Evolutionary conservation across 2,329 filamentous ascomycete species (phyloP), one percentile per base, ranked within the genome.

Genomic region (Tolypocladium cylindrosporum): DNA sequence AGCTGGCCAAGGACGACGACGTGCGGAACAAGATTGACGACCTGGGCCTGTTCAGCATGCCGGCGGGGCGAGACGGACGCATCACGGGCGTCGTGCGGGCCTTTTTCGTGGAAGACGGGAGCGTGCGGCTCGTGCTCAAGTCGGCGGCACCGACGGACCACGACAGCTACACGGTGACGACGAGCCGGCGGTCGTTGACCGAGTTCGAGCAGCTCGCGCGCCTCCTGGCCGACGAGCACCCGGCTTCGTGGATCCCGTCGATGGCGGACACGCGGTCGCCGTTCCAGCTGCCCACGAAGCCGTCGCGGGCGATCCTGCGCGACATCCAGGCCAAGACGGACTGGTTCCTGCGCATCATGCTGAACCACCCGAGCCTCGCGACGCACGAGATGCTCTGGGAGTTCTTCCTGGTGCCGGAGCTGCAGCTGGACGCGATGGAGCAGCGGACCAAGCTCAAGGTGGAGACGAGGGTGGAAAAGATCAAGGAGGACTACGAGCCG

Each of bases 351-450:
- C 90, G 90, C 63, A 90, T 91, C 21, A 81, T 99, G 62, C 80
- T 99, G 34, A 80, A 84, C 10, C 94, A 99, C 68, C 89, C 93
- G 4, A 97, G 94, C 0, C 97, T 99, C 69, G 84, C 91, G 0
- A 96, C 90, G 0, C 95, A 99, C 68, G 94, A 99, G 75, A 91
- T 97, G 70, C 81, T 99, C 2, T 99, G 94, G 95, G 94, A 99
- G 67, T 99, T 99, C 74, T 96, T 99, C 73, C 81, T 99, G 0
- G 92, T 99, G 14, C 94, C 94, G 1, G 94, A 99, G 64, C 84
- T 99, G 55, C 90, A 96, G 69, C 82, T 90, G 0, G 86, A 91
- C 24, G 91, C 92, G 83, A 93, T 97, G 80, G 88, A 90, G 56
- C 88, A 96, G 70, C 85, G 94, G 55, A 96, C 90, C 62, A 85